Evolutionary conservation across 2,329 filamentous ascomycete species (phyloP), one percentile per base, ranked within the genome.

Genomic region (Pseudogymnoascus sp.): DNA sequence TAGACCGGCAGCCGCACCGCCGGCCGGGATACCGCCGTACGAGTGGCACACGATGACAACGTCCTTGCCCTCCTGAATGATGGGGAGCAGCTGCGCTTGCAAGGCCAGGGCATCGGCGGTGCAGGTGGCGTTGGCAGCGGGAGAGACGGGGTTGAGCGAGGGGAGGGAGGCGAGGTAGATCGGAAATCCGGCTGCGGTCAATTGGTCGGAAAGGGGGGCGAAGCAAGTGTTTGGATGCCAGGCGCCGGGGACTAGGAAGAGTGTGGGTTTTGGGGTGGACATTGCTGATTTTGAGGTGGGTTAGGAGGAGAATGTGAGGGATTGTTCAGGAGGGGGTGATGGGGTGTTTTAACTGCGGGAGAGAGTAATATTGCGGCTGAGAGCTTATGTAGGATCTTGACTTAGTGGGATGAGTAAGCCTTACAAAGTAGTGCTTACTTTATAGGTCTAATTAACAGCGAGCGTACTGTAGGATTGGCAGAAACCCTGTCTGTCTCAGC

Each of bases 211-310:
- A 22, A 46, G 22, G 41, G 22, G 22, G 11, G 41, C 41, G 12
- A 46, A 46, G 22, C 41, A 46, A 22, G 41, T 26, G 22, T 46
- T 46, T 46, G 41, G 22, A 63, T 83, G 81, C 80, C 81, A 82
- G 26, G 78, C 74, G 4, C 80, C 80, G 1, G 75, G 79, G 0
- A 83, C 72, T 19, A 83, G 75, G 62, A 83, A 64, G 0, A 82
- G 68, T 8, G 75, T 76, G 43, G 75, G 74, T 31, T 66, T 63
- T 26, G 41, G 41, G 41, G 11, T 8, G 12, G 41, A 26, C 41
- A 46, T 46, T 26, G 11, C 12, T 46, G 41, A 12, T 24, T 40
- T 40, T 40, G 38, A 43, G 10, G 5, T 43, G 5, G 19, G 12
- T 43, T 22, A 12, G 40, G 19, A 43, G 10, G 19, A 24, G 16